phyloP scores from a whole-genome alignment of 139 green algal species.

The Pleodorina starrii region DNA sequence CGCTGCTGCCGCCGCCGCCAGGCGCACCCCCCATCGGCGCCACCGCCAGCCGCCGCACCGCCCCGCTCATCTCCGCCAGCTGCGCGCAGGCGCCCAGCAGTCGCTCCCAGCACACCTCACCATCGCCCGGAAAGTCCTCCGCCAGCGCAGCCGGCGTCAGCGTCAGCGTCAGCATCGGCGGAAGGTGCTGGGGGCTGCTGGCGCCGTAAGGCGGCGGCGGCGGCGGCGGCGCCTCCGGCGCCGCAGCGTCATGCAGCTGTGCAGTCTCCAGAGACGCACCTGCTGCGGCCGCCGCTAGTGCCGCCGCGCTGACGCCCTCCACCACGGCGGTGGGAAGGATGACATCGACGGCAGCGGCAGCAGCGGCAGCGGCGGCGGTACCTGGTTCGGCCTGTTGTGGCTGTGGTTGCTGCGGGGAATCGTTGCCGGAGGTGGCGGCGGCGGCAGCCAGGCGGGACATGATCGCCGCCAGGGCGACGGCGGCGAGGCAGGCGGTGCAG shows the following conservation, averaged over 20 bases:
- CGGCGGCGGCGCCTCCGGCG: neutral
- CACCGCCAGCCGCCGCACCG: neutral
- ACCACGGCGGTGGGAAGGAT: neutral
- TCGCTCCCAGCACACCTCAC: constrained; percentile 43
- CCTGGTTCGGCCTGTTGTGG: neutral
- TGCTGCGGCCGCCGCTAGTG: neutral
- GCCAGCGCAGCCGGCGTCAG: neutral
- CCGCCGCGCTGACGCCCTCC: neutral
- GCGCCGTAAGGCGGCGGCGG: neutral
- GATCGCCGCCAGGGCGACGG: neutral
- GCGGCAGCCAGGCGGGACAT: neutral
- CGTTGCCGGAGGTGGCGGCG: neutral
- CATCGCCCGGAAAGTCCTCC: constrained; percentile 25
- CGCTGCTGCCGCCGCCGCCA: neutral
- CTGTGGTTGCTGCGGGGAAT: neutral
- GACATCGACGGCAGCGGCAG: neutral
- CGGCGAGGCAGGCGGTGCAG: constrained; percentile 4
- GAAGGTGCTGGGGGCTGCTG: too few relatives aligned
- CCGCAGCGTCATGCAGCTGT: neutral
- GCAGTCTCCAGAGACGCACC: neutral
- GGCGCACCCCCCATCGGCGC: too few relatives aligned
- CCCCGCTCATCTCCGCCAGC: neutral
- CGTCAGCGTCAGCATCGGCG: neutral
- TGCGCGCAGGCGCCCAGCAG: neutral
- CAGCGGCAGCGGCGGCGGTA: neutral